Conservation (phyloP, 78 protist species). For the Tieghemostelium lacteum region DNA sequence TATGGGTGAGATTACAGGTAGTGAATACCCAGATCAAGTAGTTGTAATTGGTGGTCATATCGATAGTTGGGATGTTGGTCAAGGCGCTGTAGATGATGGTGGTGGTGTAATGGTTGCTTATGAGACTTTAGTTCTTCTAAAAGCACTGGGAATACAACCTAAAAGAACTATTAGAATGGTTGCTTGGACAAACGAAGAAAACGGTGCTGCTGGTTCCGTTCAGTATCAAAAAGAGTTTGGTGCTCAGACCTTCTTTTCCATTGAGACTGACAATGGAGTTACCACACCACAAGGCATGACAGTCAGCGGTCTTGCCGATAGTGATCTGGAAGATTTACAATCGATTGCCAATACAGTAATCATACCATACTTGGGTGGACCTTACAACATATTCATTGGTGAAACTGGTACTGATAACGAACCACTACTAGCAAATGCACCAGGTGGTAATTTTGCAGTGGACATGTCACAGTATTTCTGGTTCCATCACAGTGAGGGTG, state of each 20-base stretch:
- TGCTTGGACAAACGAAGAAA: slow-evolving; percentile 85
- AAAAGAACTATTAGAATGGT: slow-evolving; percentile 86
- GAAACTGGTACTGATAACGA: slow-evolving; percentile 71
- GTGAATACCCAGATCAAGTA: slow-evolving; percentile 81
- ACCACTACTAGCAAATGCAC: slow-evolving; percentile 25
- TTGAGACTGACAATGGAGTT: slow-evolving; percentile 85
- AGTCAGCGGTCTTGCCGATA: slow-evolving; percentile 6
- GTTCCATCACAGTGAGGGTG: slow-evolving; percentile 89
- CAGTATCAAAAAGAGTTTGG: slow-evolving; percentile 21
- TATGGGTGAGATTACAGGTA: slow-evolving; percentile 84
- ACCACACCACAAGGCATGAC: slow-evolving; percentile 66
- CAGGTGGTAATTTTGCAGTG: slow-evolving; percentile 51
- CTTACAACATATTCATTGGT: slow-evolving; percentile 9
- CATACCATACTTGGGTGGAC: slow-evolving; percentile 1
- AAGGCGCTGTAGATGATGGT: slow-evolving; percentile 90
- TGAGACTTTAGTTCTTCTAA: slow-evolving; percentile 68
- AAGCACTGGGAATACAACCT: slow-evolving; percentile 77
- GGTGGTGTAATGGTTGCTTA: slow-evolving; percentile 83
- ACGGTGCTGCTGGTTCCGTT: slow-evolving; percentile 83
- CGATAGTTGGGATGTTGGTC: slow-evolving; percentile 90
- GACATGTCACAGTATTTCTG: slow-evolving; percentile 75
- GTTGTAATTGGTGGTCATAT: slow-evolving; percentile 87
- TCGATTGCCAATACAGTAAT: slow-evolving; percentile 19
- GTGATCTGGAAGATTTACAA: not conserved
- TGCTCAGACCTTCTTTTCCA: slow-evolving; percentile 56